Evolutionary conservation across 768 basidiomycete genomes (phyloP).

Genomic region (Lentinula sp.): DNA sequence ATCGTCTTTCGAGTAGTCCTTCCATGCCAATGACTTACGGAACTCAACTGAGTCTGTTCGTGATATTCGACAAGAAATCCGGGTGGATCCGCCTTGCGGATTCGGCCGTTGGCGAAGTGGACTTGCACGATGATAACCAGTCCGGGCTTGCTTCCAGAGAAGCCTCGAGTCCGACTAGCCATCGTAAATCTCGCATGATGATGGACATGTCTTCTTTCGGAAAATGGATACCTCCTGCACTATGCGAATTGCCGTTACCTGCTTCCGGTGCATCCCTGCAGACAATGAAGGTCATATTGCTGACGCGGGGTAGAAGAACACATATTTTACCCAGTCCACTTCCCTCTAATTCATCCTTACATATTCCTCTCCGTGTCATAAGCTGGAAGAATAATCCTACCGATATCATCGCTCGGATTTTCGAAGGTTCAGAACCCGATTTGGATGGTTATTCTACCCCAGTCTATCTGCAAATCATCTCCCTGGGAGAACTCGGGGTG

Average conservation of each 20-base stretch:
- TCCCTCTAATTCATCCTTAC: constrained; percentile 39
- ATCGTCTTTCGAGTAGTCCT: constrained; percentile 20
- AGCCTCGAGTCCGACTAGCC: constrained; percentile 8
- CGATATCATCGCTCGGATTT: constrained; percentile 47
- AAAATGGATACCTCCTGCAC: constrained; percentile 47
- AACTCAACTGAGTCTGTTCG: constrained; percentile 72
- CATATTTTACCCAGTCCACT: constrained; percentile 67
- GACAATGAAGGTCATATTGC: constrained; percentile 46
- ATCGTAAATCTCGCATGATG: constrained; percentile 20
- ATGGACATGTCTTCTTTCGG: constrained; percentile 6
- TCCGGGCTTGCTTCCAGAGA: constrained; percentile 14
- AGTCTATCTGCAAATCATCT: constrained; percentile 62
- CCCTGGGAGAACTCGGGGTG: constrained; percentile 63
- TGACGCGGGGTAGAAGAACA: constrained; percentile 65
- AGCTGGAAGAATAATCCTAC: constrained; percentile 56
- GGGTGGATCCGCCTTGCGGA: constrained; percentile 77
- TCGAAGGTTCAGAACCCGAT: constrained; percentile 23
- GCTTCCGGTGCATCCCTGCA: constrained; percentile 18
- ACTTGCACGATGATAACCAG: constrained; percentile 41
- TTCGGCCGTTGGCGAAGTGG: constrained; percentile 75
- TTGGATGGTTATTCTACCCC: constrained; percentile 16
- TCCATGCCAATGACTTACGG: constrained; percentile 43
- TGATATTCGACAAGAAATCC: constrained; percentile 84
- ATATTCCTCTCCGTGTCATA: constrained; percentile 47
- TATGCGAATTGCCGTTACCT: constrained; percentile 39